Evolutionary conservation across 768 basidiomycete genomes (phyloP).

Genomic region (Lactarius psammicola): DNA sequence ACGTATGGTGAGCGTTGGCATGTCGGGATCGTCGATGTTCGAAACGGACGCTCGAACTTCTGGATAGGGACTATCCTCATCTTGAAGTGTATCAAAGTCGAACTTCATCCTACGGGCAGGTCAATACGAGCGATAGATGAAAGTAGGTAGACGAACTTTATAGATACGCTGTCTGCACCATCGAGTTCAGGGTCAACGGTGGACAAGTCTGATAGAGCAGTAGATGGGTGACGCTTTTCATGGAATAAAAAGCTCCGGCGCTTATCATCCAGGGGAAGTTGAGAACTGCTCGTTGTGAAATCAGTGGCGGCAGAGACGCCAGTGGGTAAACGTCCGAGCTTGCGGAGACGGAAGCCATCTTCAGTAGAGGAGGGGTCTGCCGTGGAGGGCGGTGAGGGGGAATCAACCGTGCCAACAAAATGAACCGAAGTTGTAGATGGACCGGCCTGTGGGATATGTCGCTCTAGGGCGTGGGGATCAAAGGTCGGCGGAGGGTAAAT

Average conservation of each 20-base stretch:
- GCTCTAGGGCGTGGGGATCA: conserved; percentile 45
- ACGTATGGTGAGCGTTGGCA: conserved; percentile 90
- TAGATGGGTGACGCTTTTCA: conserved; percentile 23
- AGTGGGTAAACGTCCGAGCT: conserved; percentile 30
- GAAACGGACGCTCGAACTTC: conserved; percentile 97
- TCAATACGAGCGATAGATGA: conserved; percentile 9
- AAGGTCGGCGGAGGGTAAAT: conserved; percentile 52
- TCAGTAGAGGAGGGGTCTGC: conserved; percentile 45
- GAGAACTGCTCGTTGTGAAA: conserved; percentile 40
- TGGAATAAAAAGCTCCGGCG: conserved; percentile 36
- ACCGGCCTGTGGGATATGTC: conserved; percentile 37
- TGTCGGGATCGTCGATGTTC: conserved; percentile 97
- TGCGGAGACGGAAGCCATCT: conserved; percentile 38
- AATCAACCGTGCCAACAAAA: conserved; percentile 38
- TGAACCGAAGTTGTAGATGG: conserved; percentile 36
- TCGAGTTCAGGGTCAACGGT: conserved; percentile 39
- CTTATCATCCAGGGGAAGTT: conserved; percentile 37
- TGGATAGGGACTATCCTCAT: conserved; percentile 95
- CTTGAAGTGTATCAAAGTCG: conserved; percentile 78
- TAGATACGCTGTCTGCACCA: conserved; percentile 44
- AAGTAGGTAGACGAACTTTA: conserved; percentile 46
- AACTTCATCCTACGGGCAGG: conserved; percentile 68
- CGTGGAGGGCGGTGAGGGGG: conserved; percentile 48
- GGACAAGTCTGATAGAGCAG: conserved; percentile 35
- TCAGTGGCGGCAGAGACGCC: conserved; percentile 36